Evolutionary conservation across 2,329 filamentous ascomycete species (phyloP).

Genomic region (Alternaria viburni): DNA sequence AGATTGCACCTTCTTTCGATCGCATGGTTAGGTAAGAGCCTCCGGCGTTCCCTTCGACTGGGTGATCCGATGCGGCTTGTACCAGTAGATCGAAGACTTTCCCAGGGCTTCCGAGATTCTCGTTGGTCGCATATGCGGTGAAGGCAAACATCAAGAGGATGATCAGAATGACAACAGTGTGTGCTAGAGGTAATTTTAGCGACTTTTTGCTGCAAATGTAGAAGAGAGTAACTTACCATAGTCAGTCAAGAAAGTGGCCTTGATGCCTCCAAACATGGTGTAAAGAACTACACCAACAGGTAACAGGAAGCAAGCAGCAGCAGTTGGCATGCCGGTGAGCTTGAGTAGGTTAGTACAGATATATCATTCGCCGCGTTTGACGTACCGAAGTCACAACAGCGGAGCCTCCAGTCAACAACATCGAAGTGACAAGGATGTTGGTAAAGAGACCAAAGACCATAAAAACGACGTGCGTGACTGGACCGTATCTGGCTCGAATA

Average conservation of each 20-base stretch:
- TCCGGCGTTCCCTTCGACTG: slow-evolving; percentile 77
- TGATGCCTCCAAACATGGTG: slow-evolving; percentile 77
- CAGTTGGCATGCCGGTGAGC: slow-evolving; percentile 75
- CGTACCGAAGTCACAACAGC: slow-evolving; percentile 61
- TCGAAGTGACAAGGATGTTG: slow-evolving; percentile 83
- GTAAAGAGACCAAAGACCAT: slow-evolving; percentile 83
- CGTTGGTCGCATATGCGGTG: slow-evolving; percentile 77
- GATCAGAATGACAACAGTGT: slow-evolving; percentile 82
- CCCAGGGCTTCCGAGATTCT: slow-evolving; percentile 73
- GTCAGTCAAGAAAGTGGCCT: slow-evolving; percentile 73
- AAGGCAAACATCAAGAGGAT: slow-evolving; percentile 88
- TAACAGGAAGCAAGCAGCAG: slow-evolving; percentile 83
- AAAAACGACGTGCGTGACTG: slow-evolving; percentile 75
- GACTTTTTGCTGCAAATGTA: neutral
- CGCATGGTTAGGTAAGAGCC: slow-evolving; percentile 89
- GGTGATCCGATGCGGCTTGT: slow-evolving; percentile 70
- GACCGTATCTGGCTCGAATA: slow-evolving; percentile 80
- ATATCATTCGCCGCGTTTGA: neutral
- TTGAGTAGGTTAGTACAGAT: slow-evolving; percentile 56
- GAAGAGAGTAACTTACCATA: slow-evolving; percentile 53
- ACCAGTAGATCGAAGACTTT: slow-evolving; percentile 80
- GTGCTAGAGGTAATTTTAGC: slow-evolving; percentile 54
- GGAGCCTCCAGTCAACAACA: slow-evolving; percentile 84
- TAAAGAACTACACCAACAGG: slow-evolving; percentile 83
- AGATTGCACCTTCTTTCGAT: slow-evolving; percentile 79